phyloP scores from a whole-genome alignment of 306 rosid species.

The Prinsepia uniflora region DNA sequence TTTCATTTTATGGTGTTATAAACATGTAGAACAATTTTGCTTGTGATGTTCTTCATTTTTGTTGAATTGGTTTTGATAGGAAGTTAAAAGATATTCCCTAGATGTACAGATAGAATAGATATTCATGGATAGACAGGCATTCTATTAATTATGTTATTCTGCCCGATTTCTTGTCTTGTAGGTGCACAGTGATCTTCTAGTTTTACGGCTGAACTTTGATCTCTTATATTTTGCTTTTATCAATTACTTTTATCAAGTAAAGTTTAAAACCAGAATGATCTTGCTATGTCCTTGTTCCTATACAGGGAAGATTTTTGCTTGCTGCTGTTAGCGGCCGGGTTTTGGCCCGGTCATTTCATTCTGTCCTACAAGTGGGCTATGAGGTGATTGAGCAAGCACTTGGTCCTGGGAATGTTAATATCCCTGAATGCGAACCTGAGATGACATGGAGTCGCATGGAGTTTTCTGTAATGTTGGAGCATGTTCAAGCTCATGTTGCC shows the following conservation, averaged over 20 bases:
- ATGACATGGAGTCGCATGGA: slow-evolving; percentile 97
- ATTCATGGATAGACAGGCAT: too few relatives aligned
- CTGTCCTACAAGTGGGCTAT: slow-evolving; percentile 83
- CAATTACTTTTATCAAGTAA: not conserved
- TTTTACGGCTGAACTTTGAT: not conserved
- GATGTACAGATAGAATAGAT: too few relatives aligned
- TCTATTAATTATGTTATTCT: not conserved
- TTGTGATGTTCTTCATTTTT: not conserved
- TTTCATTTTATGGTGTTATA: not conserved
- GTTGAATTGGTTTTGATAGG: not conserved
- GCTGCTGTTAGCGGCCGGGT: slow-evolving; percentile 98
- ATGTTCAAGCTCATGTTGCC: slow-evolving; percentile 99
- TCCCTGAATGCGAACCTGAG: slow-evolving; percentile 78
- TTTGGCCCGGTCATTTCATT: slow-evolving; percentile 92
- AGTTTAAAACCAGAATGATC: not conserved
- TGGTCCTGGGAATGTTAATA: slow-evolving; percentile 51
- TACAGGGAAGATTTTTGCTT: slow-evolving; percentile 96
- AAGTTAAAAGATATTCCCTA: not conserved
- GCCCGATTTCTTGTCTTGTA: not conserved
- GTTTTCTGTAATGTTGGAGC: slow-evolving; percentile 90
- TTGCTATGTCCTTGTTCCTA: slow-evolving; percentile 12
- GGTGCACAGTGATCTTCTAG: not conserved
- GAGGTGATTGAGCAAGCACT: slow-evolving; percentile 96
- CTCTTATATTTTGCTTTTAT: not conserved
- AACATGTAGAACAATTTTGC: not conserved